Conservation (phyloP, 768 basidiomycete species). For the Calocybe cyanea region DNA sequence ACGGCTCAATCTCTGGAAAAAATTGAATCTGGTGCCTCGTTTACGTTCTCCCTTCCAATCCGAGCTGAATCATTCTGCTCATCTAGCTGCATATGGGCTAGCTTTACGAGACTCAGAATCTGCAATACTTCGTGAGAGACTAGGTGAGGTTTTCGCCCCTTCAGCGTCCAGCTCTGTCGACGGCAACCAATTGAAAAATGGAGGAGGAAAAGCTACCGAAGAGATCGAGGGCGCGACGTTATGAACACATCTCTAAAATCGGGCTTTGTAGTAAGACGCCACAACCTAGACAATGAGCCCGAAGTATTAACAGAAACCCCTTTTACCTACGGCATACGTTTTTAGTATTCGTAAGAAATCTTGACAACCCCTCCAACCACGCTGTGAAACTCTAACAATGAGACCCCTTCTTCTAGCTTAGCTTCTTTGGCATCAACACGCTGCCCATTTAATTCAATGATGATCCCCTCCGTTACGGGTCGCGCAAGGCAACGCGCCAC, state of each 20-base stretch:
- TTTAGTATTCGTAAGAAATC: constrained; percentile 12
- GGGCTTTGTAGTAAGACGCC: not conserved
- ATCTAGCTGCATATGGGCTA: constrained; percentile 67
- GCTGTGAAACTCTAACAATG: constrained; percentile 20
- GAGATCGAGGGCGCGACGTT: constrained; percentile 15
- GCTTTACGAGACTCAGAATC: constrained; percentile 71
- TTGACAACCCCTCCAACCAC: constrained; percentile 20
- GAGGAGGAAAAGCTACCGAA: constrained; percentile 19
- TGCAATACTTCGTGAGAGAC: constrained; percentile 60
- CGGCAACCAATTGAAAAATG: constrained; percentile 5
- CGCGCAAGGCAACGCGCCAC: constrained; percentile 12
- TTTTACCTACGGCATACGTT: constrained; percentile 2
- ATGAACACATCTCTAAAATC: not conserved
- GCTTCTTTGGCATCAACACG: constrained; percentile 16
- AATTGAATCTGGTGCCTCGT: constrained; percentile 77
- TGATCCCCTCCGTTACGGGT: constrained; percentile 9
- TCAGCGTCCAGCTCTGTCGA: constrained; percentile 32
- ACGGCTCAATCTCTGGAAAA: constrained; percentile 88
- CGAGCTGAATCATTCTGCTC: constrained; percentile 1
- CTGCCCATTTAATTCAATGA: constrained; percentile 25
- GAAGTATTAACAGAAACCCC: too few species aligned
- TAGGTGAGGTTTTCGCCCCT: constrained; percentile 64
- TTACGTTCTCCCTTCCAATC: not conserved
- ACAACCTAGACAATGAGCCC: too few species aligned
- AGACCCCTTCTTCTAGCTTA: constrained; percentile 13